Evolutionary conservation across 2,329 filamentous ascomycete genomes (phyloP), one percentile per base, ranked within the genome.

Genomic region (Juglanconis sp.): DNA sequence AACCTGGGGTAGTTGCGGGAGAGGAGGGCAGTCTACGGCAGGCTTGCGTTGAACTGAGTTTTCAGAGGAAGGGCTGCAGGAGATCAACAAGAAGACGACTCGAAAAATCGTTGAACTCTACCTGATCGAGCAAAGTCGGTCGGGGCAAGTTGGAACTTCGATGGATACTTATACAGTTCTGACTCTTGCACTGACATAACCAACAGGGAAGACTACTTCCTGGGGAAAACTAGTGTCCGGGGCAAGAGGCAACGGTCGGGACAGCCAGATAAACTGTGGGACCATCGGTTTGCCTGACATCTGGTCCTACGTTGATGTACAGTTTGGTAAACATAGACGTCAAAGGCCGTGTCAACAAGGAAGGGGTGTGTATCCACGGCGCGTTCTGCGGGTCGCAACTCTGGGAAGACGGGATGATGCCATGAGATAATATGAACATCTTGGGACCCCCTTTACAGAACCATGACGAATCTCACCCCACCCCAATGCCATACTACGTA

Each of bases 91-190:
- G 9, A 3, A n/a, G 47, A 62, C 36, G 40, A 51, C 4, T 38
- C 35, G 44, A 42, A n/a, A 17, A 50, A 15, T 5, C 3, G n/a
- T 38, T 50, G 36, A 34, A 36, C 35, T 56, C 46, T 56, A 24
- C 53, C 58, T 51, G 58, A 52, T 38, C 11, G 48, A 53, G 38
- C 34, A 10, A 46, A 13, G 32, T 38, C 13, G 30, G 24, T 36
- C 46, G 51, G 46, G 24, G 40, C 52, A 63, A 53, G 42, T 17
- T 56, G 57, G 61, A 50, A 54, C 17, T 52, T 54, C 17, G 35
- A 31, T 11, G 32, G 47, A 31, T 63, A 63, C 57, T 63, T 63
- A 63, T 63, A 63, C 38, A 36, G 54, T 36, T 50, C 42, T 47
- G 48, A 32, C 46, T 42, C 38, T 11, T 24, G 57, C 40, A 35